Base-by-base conservation (phyloP, 192 early-diverging fungal species). In the Powellomyces hirtus region DNA sequence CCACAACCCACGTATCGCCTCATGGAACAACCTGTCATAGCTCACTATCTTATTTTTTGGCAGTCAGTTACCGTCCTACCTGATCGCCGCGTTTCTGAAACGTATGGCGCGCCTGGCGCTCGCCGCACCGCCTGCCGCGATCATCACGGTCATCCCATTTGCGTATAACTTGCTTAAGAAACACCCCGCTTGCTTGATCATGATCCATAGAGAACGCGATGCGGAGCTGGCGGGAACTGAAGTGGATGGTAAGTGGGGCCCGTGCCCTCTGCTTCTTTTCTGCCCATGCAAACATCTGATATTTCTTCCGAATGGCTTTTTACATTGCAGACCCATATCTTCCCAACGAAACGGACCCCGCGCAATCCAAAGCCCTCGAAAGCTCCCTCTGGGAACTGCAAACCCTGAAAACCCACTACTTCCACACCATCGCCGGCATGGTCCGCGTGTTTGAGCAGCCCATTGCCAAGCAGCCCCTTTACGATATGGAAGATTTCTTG, bases 341-440 rank as follows among this genome's bases (percentile, higher is more conserved):
- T 52, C 72, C 85, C 27, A 66, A 76, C 24, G 88, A 92, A 66
- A 56, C 70, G 0, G 89, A 97, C 74, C 94, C 92, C 3, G 87
- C 89, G 55, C 88, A 94, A 64, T 88, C 81, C 63, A 72, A 77
- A 22, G 95, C 95, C 0, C 59, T 94, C 8, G 85, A 93, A 49
- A 93, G 90, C 63, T 96, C 91, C 27, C 75, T 99, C 49, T 99
- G 97, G 97, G 97, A 99, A 67, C 49, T 99, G 30, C 77, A 91
- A 78, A 88, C 89, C 0, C 74, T 99, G 27, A 86, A 90, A 69
- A 79, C 85, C 35, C 97, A 99, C 62, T 96, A 95, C 68, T 87
- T 90, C 22, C 91, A 89, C 45, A 90, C 89, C 66, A 91, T 99
- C 4, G 84, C 93, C 0, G 90, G 89, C 0, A 72, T 99, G 51